Conservation (phyloP, 176 grass and related monocot genomes). For the Cenchrus fungigraminus region DNA sequence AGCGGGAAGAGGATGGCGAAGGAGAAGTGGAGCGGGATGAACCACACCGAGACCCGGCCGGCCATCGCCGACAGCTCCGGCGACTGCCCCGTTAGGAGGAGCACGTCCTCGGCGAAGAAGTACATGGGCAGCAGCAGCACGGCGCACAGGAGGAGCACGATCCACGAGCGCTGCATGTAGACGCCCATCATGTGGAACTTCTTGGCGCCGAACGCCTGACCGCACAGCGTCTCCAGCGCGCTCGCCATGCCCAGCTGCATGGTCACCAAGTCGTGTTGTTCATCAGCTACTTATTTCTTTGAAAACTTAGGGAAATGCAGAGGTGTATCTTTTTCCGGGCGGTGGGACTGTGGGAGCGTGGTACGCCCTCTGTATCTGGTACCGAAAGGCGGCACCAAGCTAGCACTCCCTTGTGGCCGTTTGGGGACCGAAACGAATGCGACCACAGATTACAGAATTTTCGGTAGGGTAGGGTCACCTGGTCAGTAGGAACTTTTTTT, state of each 20-base stretch:
- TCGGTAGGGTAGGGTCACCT: too few species aligned
- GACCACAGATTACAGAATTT: too few species aligned
- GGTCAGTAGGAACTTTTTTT: too few species aligned
- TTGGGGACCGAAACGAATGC: too few species aligned
- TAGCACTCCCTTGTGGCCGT: too few species aligned
- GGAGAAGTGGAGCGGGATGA: constrained; percentile 97
- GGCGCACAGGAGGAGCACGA: constrained; percentile 75
- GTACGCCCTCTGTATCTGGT: too few species aligned
- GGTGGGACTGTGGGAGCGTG: too few species aligned
- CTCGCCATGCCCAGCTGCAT: constrained; percentile 88
- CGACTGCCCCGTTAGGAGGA: constrained; percentile 70
- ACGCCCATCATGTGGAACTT: constrained; percentile 91
- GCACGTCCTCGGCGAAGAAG: constrained; percentile 76
- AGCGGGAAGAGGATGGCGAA: constrained; percentile 92
- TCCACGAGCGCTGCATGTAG: constrained; percentile 97
- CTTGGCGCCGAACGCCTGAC: constrained; percentile 61
- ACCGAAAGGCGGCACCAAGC: too few species aligned
- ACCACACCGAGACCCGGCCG: constrained; percentile 69
- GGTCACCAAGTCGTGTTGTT: too few species aligned
- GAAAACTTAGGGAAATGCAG: too few species aligned
- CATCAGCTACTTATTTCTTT: too few species aligned
- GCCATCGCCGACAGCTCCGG: constrained; percentile 70
- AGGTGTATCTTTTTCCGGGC: too few species aligned
- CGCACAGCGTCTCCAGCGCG: constrained; percentile 68
- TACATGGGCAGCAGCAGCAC: constrained; percentile 82